Base-by-base conservation (phyloP, 257 asterid genomes). In the Nicotiana tomentosiformis region DNA sequence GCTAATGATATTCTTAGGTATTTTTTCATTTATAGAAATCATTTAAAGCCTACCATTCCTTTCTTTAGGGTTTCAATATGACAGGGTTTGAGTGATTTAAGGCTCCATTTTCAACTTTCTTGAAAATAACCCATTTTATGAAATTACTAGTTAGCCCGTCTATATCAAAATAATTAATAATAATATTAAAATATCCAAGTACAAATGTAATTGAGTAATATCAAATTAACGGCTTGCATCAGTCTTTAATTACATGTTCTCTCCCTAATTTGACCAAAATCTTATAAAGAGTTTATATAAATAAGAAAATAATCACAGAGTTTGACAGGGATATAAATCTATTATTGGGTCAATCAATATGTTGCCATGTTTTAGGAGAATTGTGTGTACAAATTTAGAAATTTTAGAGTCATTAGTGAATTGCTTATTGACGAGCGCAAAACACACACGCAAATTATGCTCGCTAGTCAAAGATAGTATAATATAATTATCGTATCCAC, bases 1-100 rank as follows among this genome's bases (percentile, higher is more conserved):
- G 89, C 85, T 80, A 83, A 84, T 81, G 76, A 91, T 86, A 81
- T 84, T 83, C 83, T 60, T 20, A 67, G 64, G 77, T 86, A 8
- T 10, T 86, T 80, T 64, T 39, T 83, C 61, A 77, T 83, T 68
- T 69, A 6, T 58, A 87, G 84, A 65, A 83, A 84, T 82, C 78
- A 87, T 84, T 84, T 72, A 80, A 29, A 20, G 57, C 66, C 74
- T 82, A 72, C 8, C 37, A 46, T 55, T 68, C 10, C 29, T 51
- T 33, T 10, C 53, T 49, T 33, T 77, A 39, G 26, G 15, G n/a
- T 66, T 66, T 29, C 32, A 49, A 78, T 66, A 83, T 32, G 78
- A 68, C 10, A 35, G 26, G 35, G 78, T 72, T 72, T 79, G 62
- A 56, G 37, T 32, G 37, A 67, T 56, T 58, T 77, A 30, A 55